Conservation (phyloP, 2,329 filamentous ascomycete genomes). For the Berkeleyomyces basicola region DNA sequence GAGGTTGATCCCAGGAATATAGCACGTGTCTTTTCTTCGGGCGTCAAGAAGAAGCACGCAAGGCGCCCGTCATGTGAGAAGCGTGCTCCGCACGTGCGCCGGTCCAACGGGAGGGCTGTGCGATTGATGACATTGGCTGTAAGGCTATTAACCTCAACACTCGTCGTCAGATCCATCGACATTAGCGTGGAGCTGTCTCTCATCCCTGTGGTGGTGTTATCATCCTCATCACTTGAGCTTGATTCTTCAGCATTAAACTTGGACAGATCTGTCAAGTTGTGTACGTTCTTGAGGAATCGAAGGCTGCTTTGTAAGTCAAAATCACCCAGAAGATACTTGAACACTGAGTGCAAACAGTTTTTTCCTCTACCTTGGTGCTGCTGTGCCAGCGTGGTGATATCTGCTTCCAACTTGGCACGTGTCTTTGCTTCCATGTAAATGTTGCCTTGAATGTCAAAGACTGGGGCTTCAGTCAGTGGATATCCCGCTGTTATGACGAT, state of each 20-base stretch:
- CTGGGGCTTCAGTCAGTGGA: constrained; percentile 39
- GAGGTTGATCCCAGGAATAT: constrained; percentile 21
- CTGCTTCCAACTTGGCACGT: constrained; percentile 24
- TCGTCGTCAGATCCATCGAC: constrained; percentile 43
- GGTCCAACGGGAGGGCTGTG: constrained; percentile 37
- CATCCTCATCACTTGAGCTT: constrained; percentile 62
- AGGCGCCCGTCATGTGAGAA: constrained; percentile 47
- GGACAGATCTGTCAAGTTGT: constrained; percentile 35
- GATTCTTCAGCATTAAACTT: constrained; percentile 48
- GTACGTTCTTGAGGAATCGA: constrained; percentile 43
- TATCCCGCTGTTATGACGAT: constrained; percentile 44
- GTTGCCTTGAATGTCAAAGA: constrained; percentile 44
- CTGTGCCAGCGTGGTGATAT: constrained; percentile 30
- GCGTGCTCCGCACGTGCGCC: constrained; percentile 41
- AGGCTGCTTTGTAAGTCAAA: constrained; percentile 43
- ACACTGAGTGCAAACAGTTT: constrained; percentile 44
- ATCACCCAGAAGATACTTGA: constrained; percentile 48
- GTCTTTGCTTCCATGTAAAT: constrained; percentile 43
- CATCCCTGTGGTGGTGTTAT: constrained; percentile 48
- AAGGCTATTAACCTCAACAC: constrained; percentile 35
- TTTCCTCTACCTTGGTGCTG: constrained; percentile 40
- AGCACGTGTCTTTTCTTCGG: constrained; percentile 41
- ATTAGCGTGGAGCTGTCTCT: constrained; percentile 38
- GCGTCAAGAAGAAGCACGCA: constrained; percentile 53
- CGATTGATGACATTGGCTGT: not conserved